Evolutionary conservation across 352 stramenopile genomes (phyloP).

Genomic region (Phytophthora uliginosa): DNA sequence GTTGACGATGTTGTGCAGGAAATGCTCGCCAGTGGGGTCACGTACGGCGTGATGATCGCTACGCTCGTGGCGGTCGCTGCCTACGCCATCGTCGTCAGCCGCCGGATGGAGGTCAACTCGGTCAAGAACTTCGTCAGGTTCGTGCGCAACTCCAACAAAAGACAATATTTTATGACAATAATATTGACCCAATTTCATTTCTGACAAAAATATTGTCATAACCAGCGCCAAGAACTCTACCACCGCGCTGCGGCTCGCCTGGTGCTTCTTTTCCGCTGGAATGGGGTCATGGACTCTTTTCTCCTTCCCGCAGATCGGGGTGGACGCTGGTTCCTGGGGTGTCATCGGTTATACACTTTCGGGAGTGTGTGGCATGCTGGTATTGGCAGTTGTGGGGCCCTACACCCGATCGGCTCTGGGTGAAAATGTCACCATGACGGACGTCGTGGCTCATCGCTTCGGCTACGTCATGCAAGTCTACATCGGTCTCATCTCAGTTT

Average conservation of each 20-base stretch:
- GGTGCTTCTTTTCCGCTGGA: conserved; percentile 83
- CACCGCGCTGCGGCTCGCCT: conserved; percentile 63
- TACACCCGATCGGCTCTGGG: conserved; percentile 70
- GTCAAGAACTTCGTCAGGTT: conserved; percentile 67
- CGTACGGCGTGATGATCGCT: conserved; percentile 58
- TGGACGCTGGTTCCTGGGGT: conserved; percentile 75
- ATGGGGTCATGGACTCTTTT: conserved; percentile 86
- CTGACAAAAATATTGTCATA: neutral
- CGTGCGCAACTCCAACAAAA: neutral
- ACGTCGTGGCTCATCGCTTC: conserved; percentile 70
- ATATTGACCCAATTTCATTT: neutral
- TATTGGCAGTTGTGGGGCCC: conserved; percentile 63
- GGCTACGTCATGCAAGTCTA: conserved; percentile 77
- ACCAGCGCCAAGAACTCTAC: conserved; percentile 77
- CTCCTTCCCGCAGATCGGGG: conserved; percentile 81
- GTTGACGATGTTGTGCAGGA: neutral
- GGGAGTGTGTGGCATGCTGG: conserved; percentile 61
- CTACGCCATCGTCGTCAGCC: conserved; percentile 68
- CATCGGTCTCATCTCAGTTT: conserved; percentile 71
- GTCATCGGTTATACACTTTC: conserved; percentile 85
- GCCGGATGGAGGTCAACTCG: conserved; percentile 49
- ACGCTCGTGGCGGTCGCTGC: conserved; percentile 58
- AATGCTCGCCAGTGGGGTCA: conserved; percentile 44
- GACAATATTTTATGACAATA: neutral
- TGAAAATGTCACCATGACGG: conserved; percentile 78